phyloP scores from a whole-genome alignment of 2,329 filamentous ascomycete species.

The Beauveria varroae region DNA sequence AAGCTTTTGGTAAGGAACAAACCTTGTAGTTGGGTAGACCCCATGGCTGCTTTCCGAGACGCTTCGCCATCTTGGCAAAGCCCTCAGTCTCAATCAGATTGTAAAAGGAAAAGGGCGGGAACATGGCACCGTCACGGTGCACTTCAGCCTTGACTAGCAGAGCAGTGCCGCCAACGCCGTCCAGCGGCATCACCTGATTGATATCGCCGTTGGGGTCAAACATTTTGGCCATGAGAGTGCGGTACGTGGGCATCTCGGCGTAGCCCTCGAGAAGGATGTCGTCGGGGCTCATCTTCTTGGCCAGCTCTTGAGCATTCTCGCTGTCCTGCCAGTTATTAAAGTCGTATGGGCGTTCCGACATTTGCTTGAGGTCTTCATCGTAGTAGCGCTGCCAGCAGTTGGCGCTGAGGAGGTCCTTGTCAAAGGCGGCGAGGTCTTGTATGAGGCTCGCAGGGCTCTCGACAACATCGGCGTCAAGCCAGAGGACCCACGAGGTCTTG shows the following conservation, averaged over 20 bases:
- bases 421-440: conserved; percentile 79
- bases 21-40: conserved; percentile 98
- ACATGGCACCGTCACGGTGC: conserved; percentile 96
- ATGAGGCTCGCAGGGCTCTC: conserved; percentile 81
- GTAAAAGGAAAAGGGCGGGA: conserved; percentile 93
- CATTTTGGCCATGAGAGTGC: conserved; percentile 85
- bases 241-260: conserved; percentile 83
- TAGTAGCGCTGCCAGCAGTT: conserved; percentile 91
- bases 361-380: conserved; percentile 59
- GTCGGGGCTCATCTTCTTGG: conserved; percentile 73
- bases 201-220: conserved; percentile 48
- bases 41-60: conserved; percentile 75
- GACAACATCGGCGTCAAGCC: conserved; percentile 88
- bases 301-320: conserved; percentile 67
- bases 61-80: conserved; percentile 92
- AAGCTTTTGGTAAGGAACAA: conserved; percentile 27
- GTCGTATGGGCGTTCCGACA: conserved; percentile 80
- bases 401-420: conserved; percentile 86
- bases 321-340: conserved; percentile 98
- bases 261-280: conserved; percentile 94
- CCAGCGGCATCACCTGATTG: conserved; percentile 63
- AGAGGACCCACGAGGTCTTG: conserved; percentile 89
- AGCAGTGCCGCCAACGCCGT: conserved; percentile 90
- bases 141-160: conserved; percentile 94
- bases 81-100: conserved; percentile 97